Conservation (phyloP, 2,329 filamentous ascomycete species). For the Madurella mycetomatis region DNA sequence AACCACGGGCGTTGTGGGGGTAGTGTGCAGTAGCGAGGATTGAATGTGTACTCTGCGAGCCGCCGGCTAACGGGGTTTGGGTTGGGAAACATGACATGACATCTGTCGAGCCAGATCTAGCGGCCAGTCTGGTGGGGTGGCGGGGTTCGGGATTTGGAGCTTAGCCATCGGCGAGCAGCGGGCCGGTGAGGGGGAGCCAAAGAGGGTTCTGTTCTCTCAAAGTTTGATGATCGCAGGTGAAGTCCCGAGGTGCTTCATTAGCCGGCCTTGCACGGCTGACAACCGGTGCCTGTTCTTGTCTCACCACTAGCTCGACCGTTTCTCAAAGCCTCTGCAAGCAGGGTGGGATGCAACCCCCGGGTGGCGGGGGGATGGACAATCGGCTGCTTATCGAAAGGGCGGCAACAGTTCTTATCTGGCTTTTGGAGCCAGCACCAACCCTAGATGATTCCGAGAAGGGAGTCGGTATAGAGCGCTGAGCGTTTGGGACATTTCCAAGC, state of each 20-base stretch:
- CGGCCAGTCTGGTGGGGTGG: conserved; percentile 21
- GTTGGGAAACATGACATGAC: conserved; percentile 19
- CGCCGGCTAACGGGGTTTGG: conserved; percentile 10
- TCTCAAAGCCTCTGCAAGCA: too few species aligned
- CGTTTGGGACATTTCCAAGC: neutral
- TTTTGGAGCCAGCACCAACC: neutral
- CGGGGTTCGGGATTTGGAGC: conserved; percentile 12
- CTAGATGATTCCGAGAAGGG: neutral
- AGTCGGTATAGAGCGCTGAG: neutral
- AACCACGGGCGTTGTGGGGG: neutral
- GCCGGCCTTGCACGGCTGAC: neutral
- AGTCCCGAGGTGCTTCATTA: neutral
- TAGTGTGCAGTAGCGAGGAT: conserved; percentile 4
- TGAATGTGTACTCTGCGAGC: neutral
- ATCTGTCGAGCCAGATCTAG: conserved; percentile 18
- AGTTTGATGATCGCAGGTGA: conserved; percentile 9
- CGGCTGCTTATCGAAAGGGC: too few species aligned
- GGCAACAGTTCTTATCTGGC: too few species aligned
- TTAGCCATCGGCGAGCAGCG: neutral
- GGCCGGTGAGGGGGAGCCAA: neutral
- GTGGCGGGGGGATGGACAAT: too few species aligned
- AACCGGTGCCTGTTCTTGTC: neutral
- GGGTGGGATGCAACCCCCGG: too few species aligned
- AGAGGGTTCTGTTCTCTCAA: neutral
- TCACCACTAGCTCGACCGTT: neutral